These are phyloP conservation scores for Claviceps sorghi DNA, from an alignment of 2,329 filamentous ascomycete genomes.

Conservation along the genomic window DNA sequence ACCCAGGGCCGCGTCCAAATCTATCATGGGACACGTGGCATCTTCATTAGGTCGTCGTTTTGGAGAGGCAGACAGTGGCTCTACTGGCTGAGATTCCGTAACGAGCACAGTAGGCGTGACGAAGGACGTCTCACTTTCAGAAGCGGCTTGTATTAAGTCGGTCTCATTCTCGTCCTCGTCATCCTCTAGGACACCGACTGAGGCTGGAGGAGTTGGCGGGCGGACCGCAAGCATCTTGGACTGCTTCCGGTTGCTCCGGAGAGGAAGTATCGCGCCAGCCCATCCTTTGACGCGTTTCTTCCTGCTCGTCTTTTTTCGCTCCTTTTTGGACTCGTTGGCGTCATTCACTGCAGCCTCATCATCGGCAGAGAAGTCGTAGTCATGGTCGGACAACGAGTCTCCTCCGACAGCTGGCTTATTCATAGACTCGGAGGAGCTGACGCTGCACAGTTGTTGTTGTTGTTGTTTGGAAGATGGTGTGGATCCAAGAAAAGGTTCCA, in stretches of 20 bases:
- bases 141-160: constrained; percentile 9
- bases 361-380: constrained; percentile 14
- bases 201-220: constrained; percentile 32
- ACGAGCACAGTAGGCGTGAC: constrained; percentile 26
- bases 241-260: constrained; percentile 34
- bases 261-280: constrained; percentile 52
- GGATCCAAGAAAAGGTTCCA: constrained; percentile 38
- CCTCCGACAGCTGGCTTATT: constrained; percentile 14
- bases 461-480: constrained; percentile 31
- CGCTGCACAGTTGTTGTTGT: constrained; percentile 31
- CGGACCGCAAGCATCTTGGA: constrained; percentile 24
- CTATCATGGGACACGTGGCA: constrained; percentile 65
- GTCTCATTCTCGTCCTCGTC: constrained; percentile 15
- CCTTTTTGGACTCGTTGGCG: constrained; percentile 14
- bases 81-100: constrained; percentile 23
- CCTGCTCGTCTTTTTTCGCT: constrained; percentile 21
- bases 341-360: constrained; percentile 10
- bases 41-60: constrained; percentile 40
- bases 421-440: constrained; percentile 28
- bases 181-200: constrained; percentile 15
- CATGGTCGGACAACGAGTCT: constrained; percentile 23
- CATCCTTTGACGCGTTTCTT: constrained; percentile 63
- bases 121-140: constrained; percentile 11
- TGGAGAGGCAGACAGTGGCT: constrained; percentile 5
- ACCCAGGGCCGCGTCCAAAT: constrained; percentile 83